phyloP scores from a whole-genome alignment of 106 monocot genomes.

The Hemerocallis citrina region DNA sequence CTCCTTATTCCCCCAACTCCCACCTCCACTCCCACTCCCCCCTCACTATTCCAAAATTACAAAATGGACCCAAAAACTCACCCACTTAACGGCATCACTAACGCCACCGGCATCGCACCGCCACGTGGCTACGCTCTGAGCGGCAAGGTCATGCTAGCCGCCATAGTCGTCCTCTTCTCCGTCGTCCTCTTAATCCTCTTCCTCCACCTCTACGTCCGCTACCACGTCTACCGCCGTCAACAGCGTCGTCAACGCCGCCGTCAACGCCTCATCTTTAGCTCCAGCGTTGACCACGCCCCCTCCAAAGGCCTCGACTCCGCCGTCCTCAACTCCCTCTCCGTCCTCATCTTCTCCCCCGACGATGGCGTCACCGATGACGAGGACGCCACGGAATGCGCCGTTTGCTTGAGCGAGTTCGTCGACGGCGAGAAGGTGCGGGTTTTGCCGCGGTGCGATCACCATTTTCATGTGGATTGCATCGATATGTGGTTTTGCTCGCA shows the following conservation, averaged over 20 bases:
- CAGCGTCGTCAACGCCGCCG: conserved; percentile 8
- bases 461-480: conserved; percentile 41
- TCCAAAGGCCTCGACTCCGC: conserved; percentile 19
- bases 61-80: neutral
- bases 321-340: conserved; percentile 28
- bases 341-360: conserved; percentile 10
- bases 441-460: conserved; percentile 34
- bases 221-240: conserved; percentile 15
- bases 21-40: too few relatives aligned
- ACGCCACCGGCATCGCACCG: neutral
- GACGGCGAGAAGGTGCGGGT: conserved; percentile 33
- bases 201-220: conserved; percentile 31
- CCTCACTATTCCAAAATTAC: neutral
- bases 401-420: conserved; percentile 37
- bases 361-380: neutral
- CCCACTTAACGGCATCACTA: neutral
- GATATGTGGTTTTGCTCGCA: conserved; percentile 46
- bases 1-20: too few relatives aligned
- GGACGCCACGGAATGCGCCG: conserved; percentile 24
- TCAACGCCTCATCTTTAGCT: neutral
- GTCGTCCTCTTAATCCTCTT: conserved; percentile 26
- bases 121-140: conserved; percentile 17
- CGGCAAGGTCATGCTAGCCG: conserved; percentile 26
- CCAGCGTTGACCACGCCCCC: neutral
- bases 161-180: conserved; percentile 30